Percentiles rank a stretch among this genome's conserved stretches.
phyloP scores from a whole-genome alignment of 2,329 filamentous ascomycete species.

The Parasarocladium wereldwijsianum region DNA sequence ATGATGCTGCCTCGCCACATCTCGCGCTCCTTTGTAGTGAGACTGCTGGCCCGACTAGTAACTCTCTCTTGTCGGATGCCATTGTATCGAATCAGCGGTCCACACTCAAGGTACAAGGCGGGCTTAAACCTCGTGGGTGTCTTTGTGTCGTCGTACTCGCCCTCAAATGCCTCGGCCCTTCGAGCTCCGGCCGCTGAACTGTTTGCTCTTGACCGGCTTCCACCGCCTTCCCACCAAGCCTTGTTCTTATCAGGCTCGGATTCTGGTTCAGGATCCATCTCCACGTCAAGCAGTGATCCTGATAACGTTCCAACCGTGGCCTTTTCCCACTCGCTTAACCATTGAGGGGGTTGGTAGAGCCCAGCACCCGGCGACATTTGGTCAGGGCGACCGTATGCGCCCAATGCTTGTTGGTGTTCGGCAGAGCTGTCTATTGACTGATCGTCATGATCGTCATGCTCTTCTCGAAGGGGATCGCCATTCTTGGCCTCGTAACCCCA shows the following conservation, averaged over 20 bases:
- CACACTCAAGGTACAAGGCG: constrained; percentile 72
- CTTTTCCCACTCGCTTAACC: constrained; percentile 61
- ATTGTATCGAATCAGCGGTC: constrained; percentile 78
- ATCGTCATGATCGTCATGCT: constrained; percentile 15
- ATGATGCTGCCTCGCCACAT: constrained; percentile 89
- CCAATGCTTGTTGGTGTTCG: constrained; percentile 12
- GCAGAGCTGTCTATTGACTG: constrained; percentile 16
- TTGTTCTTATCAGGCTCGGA: constrained; percentile 31
- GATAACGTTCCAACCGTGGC: constrained; percentile 47
- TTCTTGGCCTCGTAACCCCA: constrained; percentile 8
- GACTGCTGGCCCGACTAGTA: constrained; percentile 13
- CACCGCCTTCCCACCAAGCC: constrained; percentile 64
- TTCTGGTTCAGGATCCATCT: constrained; percentile 18
- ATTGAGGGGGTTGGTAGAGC: constrained; percentile 42
- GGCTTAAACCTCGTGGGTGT: constrained; percentile 66
- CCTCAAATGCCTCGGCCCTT: constrained; percentile 50
- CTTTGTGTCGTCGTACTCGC: constrained; percentile 47
- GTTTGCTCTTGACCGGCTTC: constrained; percentile 26
- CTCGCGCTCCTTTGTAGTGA: constrained; percentile 41
- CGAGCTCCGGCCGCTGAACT: constrained; percentile 31
- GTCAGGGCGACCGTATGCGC: constrained; percentile 24
- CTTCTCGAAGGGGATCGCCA: constrained; percentile 8
- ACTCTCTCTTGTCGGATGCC: constrained; percentile 57
- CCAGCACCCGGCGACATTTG: constrained; percentile 33
- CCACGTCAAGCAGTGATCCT: constrained; percentile 44